Evolutionary conservation across 495 filamentous ascomycete species (phyloP).

Genomic region (Bacidia gigantensis): DNA sequence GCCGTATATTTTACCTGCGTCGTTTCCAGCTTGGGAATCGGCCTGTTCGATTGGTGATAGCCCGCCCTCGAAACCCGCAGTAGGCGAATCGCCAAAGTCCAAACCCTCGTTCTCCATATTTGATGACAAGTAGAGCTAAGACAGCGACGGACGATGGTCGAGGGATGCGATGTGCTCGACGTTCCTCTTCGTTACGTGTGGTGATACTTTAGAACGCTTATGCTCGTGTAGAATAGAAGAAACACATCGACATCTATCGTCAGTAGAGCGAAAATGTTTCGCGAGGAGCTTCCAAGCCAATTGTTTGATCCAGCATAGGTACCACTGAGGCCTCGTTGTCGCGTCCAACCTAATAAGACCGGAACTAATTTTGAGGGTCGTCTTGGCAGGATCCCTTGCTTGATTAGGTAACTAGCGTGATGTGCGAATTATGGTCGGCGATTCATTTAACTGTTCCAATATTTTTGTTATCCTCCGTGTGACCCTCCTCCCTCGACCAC

Average conservation of each 20-base stretch:
- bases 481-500: too few species aligned
- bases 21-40: background rate
- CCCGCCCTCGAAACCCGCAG: background rate
- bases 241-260: too few species aligned
- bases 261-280: too few species aligned
- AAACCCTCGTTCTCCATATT: conserved; percentile 35
- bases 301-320: background rate
- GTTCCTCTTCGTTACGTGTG: too few species aligned
- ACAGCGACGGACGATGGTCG: too few species aligned
- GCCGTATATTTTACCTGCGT: background rate
- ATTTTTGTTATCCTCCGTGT: too few species aligned
- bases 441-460: too few species aligned
- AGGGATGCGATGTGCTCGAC: too few species aligned
- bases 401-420: too few species aligned
- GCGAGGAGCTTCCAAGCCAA: background rate
- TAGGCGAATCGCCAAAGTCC: conserved; percentile 33
- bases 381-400: too few species aligned
- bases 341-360: background rate
- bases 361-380: background rate
- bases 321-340: background rate
- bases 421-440: background rate
- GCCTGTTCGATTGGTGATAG: conserved; percentile 6
- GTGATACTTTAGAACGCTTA: background rate
- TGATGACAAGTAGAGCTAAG: background rate
- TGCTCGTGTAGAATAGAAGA: background rate